A percentile compares a stretch with the other conserved stretches of the same genome.
Evolutionary conservation across 345 rosid species (phyloP).

Genomic region (Citrus sp.): DNA sequence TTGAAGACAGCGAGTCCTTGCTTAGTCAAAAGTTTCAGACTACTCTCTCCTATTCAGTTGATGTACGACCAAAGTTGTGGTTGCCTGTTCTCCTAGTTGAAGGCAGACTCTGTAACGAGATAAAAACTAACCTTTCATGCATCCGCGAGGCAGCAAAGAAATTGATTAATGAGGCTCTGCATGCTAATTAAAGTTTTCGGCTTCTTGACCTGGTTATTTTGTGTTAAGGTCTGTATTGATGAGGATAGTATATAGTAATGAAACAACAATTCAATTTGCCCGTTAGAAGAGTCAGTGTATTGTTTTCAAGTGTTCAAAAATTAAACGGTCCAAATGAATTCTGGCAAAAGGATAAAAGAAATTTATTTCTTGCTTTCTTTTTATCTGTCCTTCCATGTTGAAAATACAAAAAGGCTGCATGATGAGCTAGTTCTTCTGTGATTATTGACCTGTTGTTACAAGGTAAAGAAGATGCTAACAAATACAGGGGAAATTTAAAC

Average conservation of each 20-base stretch:
- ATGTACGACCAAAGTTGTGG: slow-evolving; percentile 81
- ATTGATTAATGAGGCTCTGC: slow-evolving; percentile 19
- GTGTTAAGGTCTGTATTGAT: neutral
- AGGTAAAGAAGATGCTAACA: neutral
- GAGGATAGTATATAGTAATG: neutral
- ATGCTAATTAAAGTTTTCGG: slow-evolving; percentile 9
- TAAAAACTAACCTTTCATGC: slow-evolving; percentile 59
- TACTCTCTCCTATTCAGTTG: slow-evolving; percentile 57
- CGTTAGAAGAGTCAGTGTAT: neutral
- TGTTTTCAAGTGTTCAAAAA: slow-evolving; percentile 1
- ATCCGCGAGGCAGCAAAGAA: slow-evolving; percentile 64
- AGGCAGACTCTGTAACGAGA: slow-evolving; percentile 75
- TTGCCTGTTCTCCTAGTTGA: slow-evolving; percentile 74
- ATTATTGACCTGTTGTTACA: neutral
- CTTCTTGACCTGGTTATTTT: neutral
- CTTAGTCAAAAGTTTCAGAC: slow-evolving; percentile 45
- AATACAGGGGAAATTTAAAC: neutral
- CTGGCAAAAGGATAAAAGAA: neutral
- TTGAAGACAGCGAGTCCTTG: slow-evolving; percentile 22
- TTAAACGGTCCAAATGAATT: neutral
- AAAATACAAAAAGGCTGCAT: neutral
- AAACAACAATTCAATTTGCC: neutral
- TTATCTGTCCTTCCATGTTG: neutral
- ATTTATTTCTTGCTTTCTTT: neutral
- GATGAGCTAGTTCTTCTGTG: slow-evolving; percentile 4